A percentile compares a stretch with the other conserved stretches of the same genome.
These are phyloP conservation scores for Cutaneotrichosporon cavernicola DNA, from an alignment of 1,284 basidiomycete species.

Conservation along the genomic window DNA sequence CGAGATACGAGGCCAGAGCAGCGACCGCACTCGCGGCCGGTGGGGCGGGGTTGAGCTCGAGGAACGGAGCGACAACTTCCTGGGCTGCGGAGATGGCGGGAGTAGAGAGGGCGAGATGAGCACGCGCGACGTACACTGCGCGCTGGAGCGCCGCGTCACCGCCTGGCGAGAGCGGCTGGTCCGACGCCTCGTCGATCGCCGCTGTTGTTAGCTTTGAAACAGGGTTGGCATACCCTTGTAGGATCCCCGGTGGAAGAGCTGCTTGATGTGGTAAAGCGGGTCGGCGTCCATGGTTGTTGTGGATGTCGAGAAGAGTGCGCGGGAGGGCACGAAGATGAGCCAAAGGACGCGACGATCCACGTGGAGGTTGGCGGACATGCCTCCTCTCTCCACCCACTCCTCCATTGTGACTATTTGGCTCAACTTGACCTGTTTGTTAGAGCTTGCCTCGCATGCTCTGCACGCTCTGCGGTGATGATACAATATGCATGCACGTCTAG, in stretches of 20 bases:
- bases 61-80: constrained; percentile 54
- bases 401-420: no score
- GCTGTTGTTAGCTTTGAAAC: constrained; percentile 28
- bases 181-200: constrained; percentile 47
- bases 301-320: background rate
- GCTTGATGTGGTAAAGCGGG: constrained; percentile 76
- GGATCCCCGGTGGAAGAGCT: constrained; percentile 73
- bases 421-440: no score
- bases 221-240: constrained; percentile 42
- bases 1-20: constrained; percentile 67
- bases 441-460: no score
- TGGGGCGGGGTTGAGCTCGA: constrained; percentile 59
- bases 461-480: background rate
- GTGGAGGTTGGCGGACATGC: background rate
- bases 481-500: constrained; percentile 5
- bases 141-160: constrained; percentile 47
- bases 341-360: background rate
- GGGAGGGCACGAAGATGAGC: background rate
- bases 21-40: constrained; percentile 68
- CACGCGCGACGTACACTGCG: constrained; percentile 77
- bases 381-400: background rate
- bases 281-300: constrained; percentile 66
- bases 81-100: constrained; percentile 60
- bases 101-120: constrained; percentile 73
- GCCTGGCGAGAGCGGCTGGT: constrained; percentile 34